Conservation (phyloP, 2,329 filamentous ascomycete genomes). For the Aspergillus fumigatus region DNA sequence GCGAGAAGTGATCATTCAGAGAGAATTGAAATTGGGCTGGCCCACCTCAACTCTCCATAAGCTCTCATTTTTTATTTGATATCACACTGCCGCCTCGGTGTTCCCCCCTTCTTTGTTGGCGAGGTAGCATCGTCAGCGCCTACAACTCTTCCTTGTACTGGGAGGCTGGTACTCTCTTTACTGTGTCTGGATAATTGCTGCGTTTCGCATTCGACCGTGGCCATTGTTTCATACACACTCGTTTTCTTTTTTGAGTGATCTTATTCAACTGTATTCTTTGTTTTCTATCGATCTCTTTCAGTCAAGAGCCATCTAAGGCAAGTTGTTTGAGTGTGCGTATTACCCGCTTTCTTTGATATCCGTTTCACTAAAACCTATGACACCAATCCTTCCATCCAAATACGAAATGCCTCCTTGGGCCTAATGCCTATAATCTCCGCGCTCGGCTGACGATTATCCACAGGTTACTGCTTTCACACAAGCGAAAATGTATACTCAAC, state of each 20-base stretch:
- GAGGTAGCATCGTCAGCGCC: conserved; percentile 18
- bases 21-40: conserved; percentile 33
- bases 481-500: conserved; percentile 69
- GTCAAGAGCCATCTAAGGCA: neutral
- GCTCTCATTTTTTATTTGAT: conserved; percentile 17
- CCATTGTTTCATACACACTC: conserved; percentile 6
- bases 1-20: conserved; percentile 24
- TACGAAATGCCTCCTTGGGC: conserved; percentile 3
- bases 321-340: conserved; percentile 9
- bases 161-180: conserved; percentile 36
- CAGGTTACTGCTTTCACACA: conserved; percentile 8
- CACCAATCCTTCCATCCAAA: neutral
- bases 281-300: neutral
- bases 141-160: conserved; percentile 13
- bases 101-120: conserved; percentile 19
- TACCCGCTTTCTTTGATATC: neutral
- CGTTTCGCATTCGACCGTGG: conserved; percentile 14
- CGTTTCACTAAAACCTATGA: neutral
- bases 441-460: conserved; percentile 15
- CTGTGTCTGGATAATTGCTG: conserved; percentile 19
- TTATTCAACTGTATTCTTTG: conserved; percentile 2
- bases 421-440: conserved; percentile 11
- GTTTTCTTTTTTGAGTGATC: conserved; percentile 4
- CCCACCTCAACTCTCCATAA: conserved; percentile 32
- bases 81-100: conserved; percentile 1